Percentiles rank a stretch among this genome's conserved stretches.
phyloP scores from a whole-genome alignment of 2,329 filamentous ascomycete genomes.

The Penicillium sp. region DNA sequence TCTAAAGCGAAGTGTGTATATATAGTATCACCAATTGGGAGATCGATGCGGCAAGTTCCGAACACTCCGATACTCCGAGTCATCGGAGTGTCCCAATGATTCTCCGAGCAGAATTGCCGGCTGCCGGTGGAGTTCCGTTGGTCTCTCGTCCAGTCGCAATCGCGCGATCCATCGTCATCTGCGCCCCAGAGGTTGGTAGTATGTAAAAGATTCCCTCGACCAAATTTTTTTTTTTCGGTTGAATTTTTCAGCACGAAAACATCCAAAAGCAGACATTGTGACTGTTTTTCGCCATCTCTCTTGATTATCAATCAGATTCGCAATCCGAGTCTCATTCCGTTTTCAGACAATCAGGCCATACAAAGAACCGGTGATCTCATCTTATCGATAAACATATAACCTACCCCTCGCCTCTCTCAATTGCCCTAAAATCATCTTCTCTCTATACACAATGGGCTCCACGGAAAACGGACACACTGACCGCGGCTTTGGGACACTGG shows the following conservation, averaged over 20 bases:
- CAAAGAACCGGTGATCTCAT: conserved; percentile 6
- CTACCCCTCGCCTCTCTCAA: conserved; percentile 1
- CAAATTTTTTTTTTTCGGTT: conserved; percentile 10
- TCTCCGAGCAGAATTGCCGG: conserved; percentile 15
- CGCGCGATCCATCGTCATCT: conserved; percentile 19
- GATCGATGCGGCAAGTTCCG: conserved; percentile 11
- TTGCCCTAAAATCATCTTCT: conserved; percentile 11
- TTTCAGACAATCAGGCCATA: not conserved
- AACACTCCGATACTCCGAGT: conserved; percentile 24
- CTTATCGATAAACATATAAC: conserved; percentile 6
- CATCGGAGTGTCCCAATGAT: conserved; percentile 15
- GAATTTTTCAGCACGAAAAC: conserved; percentile 8
- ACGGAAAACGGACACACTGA: conserved; percentile 51
- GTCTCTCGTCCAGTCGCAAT: conserved; percentile 17
- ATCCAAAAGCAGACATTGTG: conserved; percentile 5
- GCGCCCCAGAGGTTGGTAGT: conserved; percentile 17
- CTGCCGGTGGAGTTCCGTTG: conserved; percentile 19
- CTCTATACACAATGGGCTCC: conserved; percentile 20
- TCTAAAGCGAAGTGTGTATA: not conserved
- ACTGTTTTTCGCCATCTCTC: conserved; percentile 4
- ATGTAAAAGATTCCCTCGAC: conserved; percentile 28
- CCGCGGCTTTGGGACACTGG: conserved; percentile 84
- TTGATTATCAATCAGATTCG: conserved; percentile 13
- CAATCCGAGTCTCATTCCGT: conserved; percentile 1
- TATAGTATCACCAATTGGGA: not conserved